These are phyloP conservation scores for Eucalyptus rudis DNA, from an alignment of 345 rosid species.

Conservation along the genomic window DNA sequence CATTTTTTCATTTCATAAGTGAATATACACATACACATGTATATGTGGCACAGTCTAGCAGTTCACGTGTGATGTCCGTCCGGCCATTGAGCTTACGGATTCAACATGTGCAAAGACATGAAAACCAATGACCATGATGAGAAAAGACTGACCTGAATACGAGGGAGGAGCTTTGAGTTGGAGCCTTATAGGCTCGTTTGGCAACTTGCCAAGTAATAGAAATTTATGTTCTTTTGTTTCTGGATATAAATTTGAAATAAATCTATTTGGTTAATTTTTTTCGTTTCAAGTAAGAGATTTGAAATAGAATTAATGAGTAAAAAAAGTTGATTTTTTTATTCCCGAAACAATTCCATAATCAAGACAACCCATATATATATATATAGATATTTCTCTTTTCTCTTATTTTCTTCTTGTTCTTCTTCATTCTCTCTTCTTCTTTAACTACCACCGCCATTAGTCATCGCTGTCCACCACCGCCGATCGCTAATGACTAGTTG, in stretches of 20 bases:
- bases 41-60: background rate
- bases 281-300: no score
- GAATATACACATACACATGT: no score
- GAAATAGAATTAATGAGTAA: accelerated
- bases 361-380: no score
- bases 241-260: accelerated
- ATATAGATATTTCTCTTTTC: no score
- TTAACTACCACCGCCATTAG: accelerated
- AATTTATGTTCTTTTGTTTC: no score
- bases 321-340: no score
- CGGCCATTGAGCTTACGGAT: background rate
- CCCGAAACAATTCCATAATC: accelerated
- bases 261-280: accelerated
- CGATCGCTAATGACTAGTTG: accelerated
- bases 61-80: background rate
- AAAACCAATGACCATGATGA: background rate
- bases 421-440: no score
- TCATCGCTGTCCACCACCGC: accelerated
- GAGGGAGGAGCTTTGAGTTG: background rate
- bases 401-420: no score
- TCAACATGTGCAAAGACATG: background rate
- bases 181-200: background rate
- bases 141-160: background rate
- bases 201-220: accelerated
- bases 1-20: no score